Evolutionary conservation across 2,329 filamentous ascomycete genomes (phyloP).

Genomic region (Cordyceps fumosorosea): DNA sequence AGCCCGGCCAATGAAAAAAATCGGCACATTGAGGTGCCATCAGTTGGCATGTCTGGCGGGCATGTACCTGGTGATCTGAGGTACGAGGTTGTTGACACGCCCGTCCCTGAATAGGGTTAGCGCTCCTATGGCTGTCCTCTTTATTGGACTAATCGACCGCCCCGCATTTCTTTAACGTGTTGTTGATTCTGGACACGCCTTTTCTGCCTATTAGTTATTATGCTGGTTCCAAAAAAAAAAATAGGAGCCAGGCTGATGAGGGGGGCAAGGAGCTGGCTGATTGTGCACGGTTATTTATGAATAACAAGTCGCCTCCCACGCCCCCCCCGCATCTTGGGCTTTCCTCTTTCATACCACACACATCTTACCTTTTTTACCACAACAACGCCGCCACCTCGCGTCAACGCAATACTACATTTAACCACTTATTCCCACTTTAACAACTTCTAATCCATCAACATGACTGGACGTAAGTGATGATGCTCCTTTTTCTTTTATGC

Average conservation of each 20-base stretch:
- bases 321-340: constrained; percentile 23
- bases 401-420: constrained; percentile 18
- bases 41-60: neutral
- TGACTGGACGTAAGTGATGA: constrained; percentile 54
- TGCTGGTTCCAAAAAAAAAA: neutral
- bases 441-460: constrained; percentile 41
- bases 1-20: constrained; percentile 6
- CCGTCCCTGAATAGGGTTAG: constrained; percentile 7
- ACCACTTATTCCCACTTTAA: constrained; percentile 17
- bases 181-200: neutral
- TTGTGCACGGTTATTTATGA: constrained; percentile 34
- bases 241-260: constrained; percentile 20
- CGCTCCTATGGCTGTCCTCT: neutral
- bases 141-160: neutral
- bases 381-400: constrained; percentile 13
- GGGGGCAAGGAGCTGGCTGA: constrained; percentile 29
- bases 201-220: neutral
- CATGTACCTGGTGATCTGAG: constrained; percentile 7
- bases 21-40: neutral
- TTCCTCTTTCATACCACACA: constrained; percentile 15
- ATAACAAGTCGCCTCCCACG: constrained; percentile 16
- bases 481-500: constrained; percentile 6
- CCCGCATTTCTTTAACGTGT: neutral
- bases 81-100: neutral
- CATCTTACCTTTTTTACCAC: constrained; percentile 12